Percentiles rank a stretch among this genome's conserved stretches.
These are phyloP conservation scores for Wickerhamiella slavikovae DNA, from an alignment of 805 yeast species.

Conservation along the genomic window DNA sequence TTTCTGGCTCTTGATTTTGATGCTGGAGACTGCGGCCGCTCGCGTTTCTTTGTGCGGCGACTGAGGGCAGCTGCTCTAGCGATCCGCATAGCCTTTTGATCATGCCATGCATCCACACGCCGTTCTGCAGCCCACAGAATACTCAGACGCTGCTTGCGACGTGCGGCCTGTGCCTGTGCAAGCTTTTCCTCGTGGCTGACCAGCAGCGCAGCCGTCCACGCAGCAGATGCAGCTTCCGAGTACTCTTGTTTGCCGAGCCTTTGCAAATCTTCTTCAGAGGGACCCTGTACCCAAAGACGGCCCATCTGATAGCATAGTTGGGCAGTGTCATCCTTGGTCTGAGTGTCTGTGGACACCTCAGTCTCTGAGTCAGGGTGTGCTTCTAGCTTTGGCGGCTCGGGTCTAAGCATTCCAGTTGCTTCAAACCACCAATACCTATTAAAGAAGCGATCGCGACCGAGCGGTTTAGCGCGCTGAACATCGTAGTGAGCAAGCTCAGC, in stretches of 20 bases:
- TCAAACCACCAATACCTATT: slow-evolving; percentile 96
- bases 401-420: slow-evolving; percentile 37
- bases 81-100: too few relatives aligned
- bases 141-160: too few relatives aligned
- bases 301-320: slow-evolving; percentile 53
- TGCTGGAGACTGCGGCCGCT: too few relatives aligned
- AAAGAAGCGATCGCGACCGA: slow-evolving; percentile 68
- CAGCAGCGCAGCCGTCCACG: background rate
- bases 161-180: too few relatives aligned
- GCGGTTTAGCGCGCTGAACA: slow-evolving; percentile 47
- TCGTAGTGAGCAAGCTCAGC: slow-evolving; percentile 32
- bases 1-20: too few relatives aligned
- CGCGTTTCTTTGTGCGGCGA: too few relatives aligned
- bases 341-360: too few relatives aligned
- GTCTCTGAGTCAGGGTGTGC: background rate
- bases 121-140: too few relatives aligned
- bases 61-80: too few relatives aligned
- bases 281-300: slow-evolving; percentile 82
- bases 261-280: slow-evolving; percentile 29
- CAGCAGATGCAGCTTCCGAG: too few relatives aligned
- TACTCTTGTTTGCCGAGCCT: slow-evolving; percentile 16
- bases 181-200: background rate
- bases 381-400: background rate
- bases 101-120: too few relatives aligned
- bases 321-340: slow-evolving; percentile 19